Evolutionary conservation across 2,329 filamentous ascomycete species (phyloP).

Genomic region (Plenodomus biglobosus): DNA sequence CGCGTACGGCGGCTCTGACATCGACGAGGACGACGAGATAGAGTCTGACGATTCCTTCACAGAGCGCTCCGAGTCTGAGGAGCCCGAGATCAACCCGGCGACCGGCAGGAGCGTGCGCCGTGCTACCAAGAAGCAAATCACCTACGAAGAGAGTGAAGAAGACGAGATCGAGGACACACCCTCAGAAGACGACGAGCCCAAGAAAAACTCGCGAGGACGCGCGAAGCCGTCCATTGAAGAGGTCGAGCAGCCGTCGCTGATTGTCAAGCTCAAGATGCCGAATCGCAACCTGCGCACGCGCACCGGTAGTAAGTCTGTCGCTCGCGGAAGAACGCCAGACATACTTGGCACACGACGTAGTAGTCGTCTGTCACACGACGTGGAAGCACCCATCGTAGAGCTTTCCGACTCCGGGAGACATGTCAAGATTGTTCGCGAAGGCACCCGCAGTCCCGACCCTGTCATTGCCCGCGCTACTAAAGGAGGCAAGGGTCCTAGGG

Average conservation of each 20-base stretch:
- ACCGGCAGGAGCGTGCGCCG: conserved; percentile 59
- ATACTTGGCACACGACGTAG: conserved; percentile 52
- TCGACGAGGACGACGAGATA: conserved; percentile 53
- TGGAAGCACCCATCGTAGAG: conserved; percentile 58
- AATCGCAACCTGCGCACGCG: conserved; percentile 40
- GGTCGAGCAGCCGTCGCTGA: conserved; percentile 38
- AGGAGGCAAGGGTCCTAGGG: conserved; percentile 53
- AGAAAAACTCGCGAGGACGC: conserved; percentile 17
- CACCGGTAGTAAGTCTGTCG: conserved; percentile 43
- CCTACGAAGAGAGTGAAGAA: conserved; percentile 60
- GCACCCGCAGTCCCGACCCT: conserved; percentile 54
- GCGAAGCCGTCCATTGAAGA: conserved; percentile 33
- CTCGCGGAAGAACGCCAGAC: conserved; percentile 44
- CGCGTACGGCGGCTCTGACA: conserved; percentile 39
- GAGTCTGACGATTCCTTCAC: conserved; percentile 49
- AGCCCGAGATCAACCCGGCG: conserved; percentile 56
- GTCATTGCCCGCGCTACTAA: conserved; percentile 47
- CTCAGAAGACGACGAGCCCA: conserved; percentile 34
- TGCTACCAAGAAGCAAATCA: conserved; percentile 56
- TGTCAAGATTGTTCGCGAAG: conserved; percentile 55
- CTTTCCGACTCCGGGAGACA: conserved; percentile 63
- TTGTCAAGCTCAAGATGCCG: conserved; percentile 47
- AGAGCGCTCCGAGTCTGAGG: conserved; percentile 46
- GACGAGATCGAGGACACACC: conserved; percentile 47
- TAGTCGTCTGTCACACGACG: conserved; percentile 61